These are phyloP conservation scores for Tinospora cordifolia DNA, from an alignment of 164 flowering plant species.

Conservation along the genomic window DNA sequence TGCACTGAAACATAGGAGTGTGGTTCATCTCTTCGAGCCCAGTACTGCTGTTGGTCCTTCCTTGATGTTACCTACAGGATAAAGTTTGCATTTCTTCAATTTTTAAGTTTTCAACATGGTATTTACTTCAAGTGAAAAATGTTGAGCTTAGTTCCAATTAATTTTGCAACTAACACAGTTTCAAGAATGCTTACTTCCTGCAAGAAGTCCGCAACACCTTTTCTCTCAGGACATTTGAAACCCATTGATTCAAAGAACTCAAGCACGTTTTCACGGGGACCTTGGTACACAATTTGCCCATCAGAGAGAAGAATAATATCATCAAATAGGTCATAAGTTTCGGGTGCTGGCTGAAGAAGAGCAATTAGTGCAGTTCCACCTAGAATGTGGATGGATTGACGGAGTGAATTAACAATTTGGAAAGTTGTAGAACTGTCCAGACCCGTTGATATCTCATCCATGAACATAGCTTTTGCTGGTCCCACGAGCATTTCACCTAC, in stretches of 20 bases:
- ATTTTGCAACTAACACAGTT: background rate
- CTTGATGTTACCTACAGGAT: constrained; percentile 28
- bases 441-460: constrained; percentile 92
- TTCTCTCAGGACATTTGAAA: constrained; percentile 12
- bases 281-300: constrained; percentile 61
- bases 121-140: background rate
- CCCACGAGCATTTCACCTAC: constrained; percentile 83
- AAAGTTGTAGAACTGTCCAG: constrained; percentile 77
- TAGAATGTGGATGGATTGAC: constrained; percentile 48
- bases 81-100: background rate
- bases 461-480: constrained; percentile 61
- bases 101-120: background rate
- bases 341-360: constrained; percentile 85
- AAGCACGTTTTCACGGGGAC: constrained; percentile 10
- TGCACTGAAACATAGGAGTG: constrained; percentile 23
- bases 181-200: constrained; percentile 5
- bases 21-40: constrained; percentile 22
- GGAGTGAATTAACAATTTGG: constrained; percentile 55
- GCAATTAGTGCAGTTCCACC: constrained; percentile 62
- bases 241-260: constrained; percentile 13
- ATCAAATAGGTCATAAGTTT: constrained; percentile 67
- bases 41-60: constrained; percentile 32
- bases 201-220: constrained; percentile 23
- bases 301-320: constrained; percentile 71
- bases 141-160: background rate